Evolutionary conservation across 73 alveolate genomes (phyloP).

Genomic region (Blepharisma japonicum): DNA sequence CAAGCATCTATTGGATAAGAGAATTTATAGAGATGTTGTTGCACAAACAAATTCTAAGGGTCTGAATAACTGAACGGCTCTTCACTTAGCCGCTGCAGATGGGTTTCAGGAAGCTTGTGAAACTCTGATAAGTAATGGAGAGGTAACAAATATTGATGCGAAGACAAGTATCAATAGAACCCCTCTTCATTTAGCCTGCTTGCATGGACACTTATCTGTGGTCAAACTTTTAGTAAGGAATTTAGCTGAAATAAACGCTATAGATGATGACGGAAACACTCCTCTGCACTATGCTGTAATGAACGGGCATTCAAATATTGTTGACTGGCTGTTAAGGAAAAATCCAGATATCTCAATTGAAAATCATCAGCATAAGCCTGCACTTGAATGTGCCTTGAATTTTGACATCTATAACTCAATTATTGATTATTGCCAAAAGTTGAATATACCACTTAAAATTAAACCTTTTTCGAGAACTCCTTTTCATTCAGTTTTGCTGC

Average conservation of each 20-base stretch:
- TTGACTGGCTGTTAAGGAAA: neutral
- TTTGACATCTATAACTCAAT: neutral
- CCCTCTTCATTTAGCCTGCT: constrained; percentile 11
- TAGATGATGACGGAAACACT: constrained; percentile 3
- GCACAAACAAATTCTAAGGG: neutral
- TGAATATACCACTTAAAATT: neutral
- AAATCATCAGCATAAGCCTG: neutral
- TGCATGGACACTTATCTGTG: neutral
- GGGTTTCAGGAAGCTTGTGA: neutral
- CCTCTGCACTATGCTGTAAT: constrained; percentile 17
- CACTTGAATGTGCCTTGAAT: constrained; percentile 21
- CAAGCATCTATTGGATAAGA: neutral
- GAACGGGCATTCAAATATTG: neutral
- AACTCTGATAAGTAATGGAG: neutral
- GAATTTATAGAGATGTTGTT: neutral
- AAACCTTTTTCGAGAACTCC: neutral
- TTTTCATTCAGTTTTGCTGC: neutral
- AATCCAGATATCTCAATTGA: neutral
- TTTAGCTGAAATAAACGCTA: neutral
- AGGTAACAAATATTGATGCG: neutral
- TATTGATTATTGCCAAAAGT: neutral
- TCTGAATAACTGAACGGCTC: constrained; percentile 8
- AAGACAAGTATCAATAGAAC: constrained; percentile 15
- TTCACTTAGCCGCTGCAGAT: constrained; percentile 1
- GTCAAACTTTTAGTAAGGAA: neutral